Percentiles rank a stretch among this genome's conserved stretches.
These are phyloP conservation scores for Irpex lacteus DNA, from an alignment of 1,284 basidiomycete species.

Conservation along the genomic window DNA sequence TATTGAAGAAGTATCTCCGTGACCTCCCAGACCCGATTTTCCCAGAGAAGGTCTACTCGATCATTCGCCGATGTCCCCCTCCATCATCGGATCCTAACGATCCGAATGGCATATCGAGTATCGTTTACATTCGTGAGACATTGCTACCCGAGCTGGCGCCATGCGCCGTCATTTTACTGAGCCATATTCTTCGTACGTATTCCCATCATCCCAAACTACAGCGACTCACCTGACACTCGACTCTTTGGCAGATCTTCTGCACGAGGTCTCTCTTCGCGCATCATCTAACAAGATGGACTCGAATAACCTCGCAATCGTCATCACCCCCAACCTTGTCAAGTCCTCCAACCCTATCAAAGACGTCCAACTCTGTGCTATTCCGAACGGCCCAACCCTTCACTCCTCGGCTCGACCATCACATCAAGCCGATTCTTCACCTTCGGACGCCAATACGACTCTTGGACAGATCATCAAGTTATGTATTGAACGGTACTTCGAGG, in stretches of 20 bases:
- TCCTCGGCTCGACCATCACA: slow-evolving; percentile 17
- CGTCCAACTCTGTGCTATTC: slow-evolving; percentile 68
- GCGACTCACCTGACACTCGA: neutral
- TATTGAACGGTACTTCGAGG: slow-evolving; percentile 80
- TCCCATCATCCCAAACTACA: neutral
- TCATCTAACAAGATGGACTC: slow-evolving; percentile 78
- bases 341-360: slow-evolving; percentile 66
- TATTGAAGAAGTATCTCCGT: slow-evolving; percentile 82
- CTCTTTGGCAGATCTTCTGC: slow-evolving; percentile 60
- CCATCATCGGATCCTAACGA: slow-evolving; percentile 33
- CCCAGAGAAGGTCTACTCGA: slow-evolving; percentile 61
- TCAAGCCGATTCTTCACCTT: slow-evolving; percentile 16
- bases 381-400: slow-evolving; percentile 38
- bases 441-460: slow-evolving; percentile 54
- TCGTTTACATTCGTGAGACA: slow-evolving; percentile 63
- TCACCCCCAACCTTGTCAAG: slow-evolving; percentile 76
- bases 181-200: slow-evolving; percentile 66
- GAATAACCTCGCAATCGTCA: slow-evolving; percentile 75
- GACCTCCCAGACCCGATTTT: slow-evolving; percentile 78
- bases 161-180: slow-evolving; percentile 73
- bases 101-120: slow-evolving; percentile 51
- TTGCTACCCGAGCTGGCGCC: slow-evolving; percentile 65
- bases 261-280: slow-evolving; percentile 70
- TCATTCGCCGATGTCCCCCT: slow-evolving; percentile 66
- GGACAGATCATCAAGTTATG: slow-evolving; percentile 73